phyloP scores from a whole-genome alignment of 805 yeast genomes.

The Teunomyces lycoperdinae region DNA sequence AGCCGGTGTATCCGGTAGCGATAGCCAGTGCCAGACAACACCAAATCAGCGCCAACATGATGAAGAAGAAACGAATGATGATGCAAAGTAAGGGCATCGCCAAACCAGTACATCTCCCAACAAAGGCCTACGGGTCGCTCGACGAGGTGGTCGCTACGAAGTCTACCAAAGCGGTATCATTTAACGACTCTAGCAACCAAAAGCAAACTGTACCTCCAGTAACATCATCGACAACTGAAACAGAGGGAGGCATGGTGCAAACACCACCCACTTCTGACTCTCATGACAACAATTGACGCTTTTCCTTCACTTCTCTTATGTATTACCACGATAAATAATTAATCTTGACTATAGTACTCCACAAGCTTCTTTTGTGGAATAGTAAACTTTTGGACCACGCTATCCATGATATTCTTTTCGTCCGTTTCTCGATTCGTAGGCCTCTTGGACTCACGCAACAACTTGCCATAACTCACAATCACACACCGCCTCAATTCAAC shows the following conservation, averaged over 20 bases:
- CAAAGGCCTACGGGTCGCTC: slow-evolving; percentile 1
- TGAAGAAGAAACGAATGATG: slow-evolving; percentile 30
- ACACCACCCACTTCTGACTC: slow-evolving; percentile 12
- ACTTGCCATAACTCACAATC: slow-evolving; percentile 37
- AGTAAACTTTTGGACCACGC: slow-evolving; percentile 37
- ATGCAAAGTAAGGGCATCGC: slow-evolving; percentile 9
- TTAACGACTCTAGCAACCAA: slow-evolving; percentile 2
- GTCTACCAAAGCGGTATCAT: background rate
- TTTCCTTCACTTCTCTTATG: slow-evolving; percentile 1
- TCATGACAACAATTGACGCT: slow-evolving; percentile 5
- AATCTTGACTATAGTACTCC: slow-evolving; percentile 39
- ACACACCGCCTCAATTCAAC: slow-evolving; percentile 38
- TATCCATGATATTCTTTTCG: slow-evolving; percentile 15
- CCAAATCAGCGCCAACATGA: slow-evolving; percentile 31
- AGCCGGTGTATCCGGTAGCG: slow-evolving; percentile 4
- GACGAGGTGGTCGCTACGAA: background rate
- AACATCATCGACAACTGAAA: slow-evolving; percentile 5
- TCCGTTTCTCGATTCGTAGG: slow-evolving; percentile 15
- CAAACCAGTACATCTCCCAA: slow-evolving; percentile 2
- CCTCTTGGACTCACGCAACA: slow-evolving; percentile 20
- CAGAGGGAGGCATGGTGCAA: slow-evolving; percentile 8
- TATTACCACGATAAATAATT: background rate
- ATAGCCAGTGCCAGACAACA: slow-evolving; percentile 28
- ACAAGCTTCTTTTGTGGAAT: slow-evolving; percentile 45
- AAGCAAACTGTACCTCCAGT: slow-evolving; percentile 3